Base-by-base conservation (phyloP, 257 asterid species). In the Solanum piurae region DNA sequence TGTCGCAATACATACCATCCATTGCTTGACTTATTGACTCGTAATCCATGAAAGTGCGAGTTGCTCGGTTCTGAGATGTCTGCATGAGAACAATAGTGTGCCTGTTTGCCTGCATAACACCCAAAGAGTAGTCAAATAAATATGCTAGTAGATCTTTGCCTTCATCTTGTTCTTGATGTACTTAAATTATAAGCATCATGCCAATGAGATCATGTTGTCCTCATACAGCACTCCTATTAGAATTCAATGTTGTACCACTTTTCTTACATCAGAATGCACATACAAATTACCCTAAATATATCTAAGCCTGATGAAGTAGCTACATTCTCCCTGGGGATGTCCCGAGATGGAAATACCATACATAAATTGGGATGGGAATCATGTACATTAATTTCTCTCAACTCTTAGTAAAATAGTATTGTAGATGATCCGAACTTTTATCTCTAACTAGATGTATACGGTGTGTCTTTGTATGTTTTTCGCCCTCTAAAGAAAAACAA, bases 11-110 rank as follows among this genome's bases (percentile, higher is more conserved):
- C 90, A 86, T 93, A 95, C 99, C 99, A 83, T 94, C 99, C 98
- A 94, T 96, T 42, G 99, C 98, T 92, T 94, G 98, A 90, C 89
- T 94, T 86, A 93, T 93, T 14, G 98, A 94, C 11, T 91, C 98
- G 76, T 93, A 96, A 89, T 96, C 99, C 98, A 95, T 96, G 91
- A 96, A 96, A 44, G 98, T 96, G 49, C 99, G 99, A 87, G 97
- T 91, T 86, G 96, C 95, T 92, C 98, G 90, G 92, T 89, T 76
- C 62, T 87, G 98, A 74, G 98, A 95, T 80, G 98, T 85, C 91
- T 96, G 99, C 96, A 95, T 95, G 82, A 96, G 98, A 92, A 96
- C 89, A 89, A 96, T 95, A 13, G 98, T 96, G 89, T 96, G 98
- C 95, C 93, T 93, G 86, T 93, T 94, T 37, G 98, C 94, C 99